phyloP scores from a whole-genome alignment of 2,329 filamentous ascomycete species.

The Daldinia eschscholtzii region DNA sequence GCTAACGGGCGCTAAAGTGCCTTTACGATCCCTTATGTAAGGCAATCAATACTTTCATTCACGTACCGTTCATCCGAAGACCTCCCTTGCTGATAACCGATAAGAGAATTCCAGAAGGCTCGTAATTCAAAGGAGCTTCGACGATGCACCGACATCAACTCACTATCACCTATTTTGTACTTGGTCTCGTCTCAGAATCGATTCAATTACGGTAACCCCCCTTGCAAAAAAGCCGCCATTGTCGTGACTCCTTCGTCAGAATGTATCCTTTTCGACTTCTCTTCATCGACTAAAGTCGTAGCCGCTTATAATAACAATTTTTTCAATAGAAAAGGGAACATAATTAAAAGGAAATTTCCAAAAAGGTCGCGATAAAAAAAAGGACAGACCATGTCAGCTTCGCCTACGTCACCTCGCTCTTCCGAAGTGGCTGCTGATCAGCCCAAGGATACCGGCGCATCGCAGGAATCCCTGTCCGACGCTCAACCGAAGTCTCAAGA shows the following conservation, averaged over 20 bases:
- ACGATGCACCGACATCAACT: conserved; percentile 34
- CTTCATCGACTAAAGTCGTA: conserved; percentile 39
- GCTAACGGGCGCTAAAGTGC: too few species aligned
- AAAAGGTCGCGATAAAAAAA: conserved; percentile 20
- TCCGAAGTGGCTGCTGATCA: conserved; percentile 42
- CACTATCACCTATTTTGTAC: conserved; percentile 21
- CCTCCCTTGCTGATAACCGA: conserved; percentile 43
- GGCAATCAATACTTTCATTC: neutral
- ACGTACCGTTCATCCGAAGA: conserved; percentile 21
- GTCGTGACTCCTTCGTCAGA: conserved; percentile 39
- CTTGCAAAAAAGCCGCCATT: conserved; percentile 25
- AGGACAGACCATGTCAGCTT: conserved; percentile 32
- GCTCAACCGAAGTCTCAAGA: conserved; percentile 39
- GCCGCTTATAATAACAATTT: conserved; percentile 37
- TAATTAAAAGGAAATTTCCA: conserved; percentile 2
- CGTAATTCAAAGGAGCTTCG: conserved; percentile 30
- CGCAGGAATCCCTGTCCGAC: conserved; percentile 35
- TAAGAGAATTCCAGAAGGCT: conserved; percentile 38
- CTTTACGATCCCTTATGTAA: neutral
- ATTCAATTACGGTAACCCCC: conserved; percentile 36
- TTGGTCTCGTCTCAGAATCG: conserved; percentile 45
- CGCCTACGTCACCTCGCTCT: conserved; percentile 38
- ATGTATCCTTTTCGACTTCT: conserved; percentile 42
- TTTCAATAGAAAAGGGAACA: conserved; percentile 24
- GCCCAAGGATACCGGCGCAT: conserved; percentile 39